Percentiles rank a stretch among this genome's conserved stretches.
Evolutionary conservation across 108 stramenopile species (phyloP).

Genomic region (Nannochloropsis oceanica): DNA sequence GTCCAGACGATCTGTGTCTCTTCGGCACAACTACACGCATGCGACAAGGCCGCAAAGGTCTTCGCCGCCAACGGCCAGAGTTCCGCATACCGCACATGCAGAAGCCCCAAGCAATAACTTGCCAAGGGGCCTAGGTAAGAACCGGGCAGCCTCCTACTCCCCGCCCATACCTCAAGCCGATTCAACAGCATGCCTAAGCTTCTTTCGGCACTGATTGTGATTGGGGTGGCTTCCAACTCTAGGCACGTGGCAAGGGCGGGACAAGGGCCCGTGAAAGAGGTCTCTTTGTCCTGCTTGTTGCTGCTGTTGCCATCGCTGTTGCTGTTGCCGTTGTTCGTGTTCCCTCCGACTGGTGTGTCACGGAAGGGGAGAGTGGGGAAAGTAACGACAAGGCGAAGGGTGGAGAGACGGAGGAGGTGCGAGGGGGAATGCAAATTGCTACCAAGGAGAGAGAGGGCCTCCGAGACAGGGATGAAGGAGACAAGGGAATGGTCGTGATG

Average conservation of each 20-base stretch:
- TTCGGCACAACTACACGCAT: neutral
- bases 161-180: neutral
- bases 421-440: neutral
- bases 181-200: neutral
- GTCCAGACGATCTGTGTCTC: neutral
- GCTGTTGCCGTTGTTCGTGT: neutral
- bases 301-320: neutral
- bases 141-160: neutral
- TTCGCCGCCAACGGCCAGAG: neutral
- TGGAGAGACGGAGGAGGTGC: neutral
- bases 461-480: neutral
- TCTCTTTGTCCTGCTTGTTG: neutral
- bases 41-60: neutral
- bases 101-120: neutral
- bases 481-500: neutral
- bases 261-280: neutral
- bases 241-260: neutral
- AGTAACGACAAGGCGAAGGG: neutral
- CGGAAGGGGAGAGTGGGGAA: neutral
- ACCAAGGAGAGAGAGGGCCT: neutral
- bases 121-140: neutral
- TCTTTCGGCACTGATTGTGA: neutral
- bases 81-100: neutral
- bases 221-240: neutral
- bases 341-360: neutral